Conservation (phyloP, 345 rosid genomes). For the Brassica carinata region DNA sequence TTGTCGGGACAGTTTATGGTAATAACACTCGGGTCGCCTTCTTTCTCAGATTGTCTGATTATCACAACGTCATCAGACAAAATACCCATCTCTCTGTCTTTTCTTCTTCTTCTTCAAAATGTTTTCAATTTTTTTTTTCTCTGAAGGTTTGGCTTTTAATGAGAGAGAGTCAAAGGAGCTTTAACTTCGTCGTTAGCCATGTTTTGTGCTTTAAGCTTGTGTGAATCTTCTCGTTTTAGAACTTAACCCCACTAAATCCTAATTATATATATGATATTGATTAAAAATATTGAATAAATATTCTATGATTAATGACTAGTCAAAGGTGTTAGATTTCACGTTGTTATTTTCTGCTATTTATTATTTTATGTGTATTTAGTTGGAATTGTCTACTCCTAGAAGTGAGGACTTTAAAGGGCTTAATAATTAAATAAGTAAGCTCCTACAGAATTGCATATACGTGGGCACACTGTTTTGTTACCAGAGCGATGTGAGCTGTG, state of each 20-base stretch:
- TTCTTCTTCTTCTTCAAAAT: slow-evolving; percentile 13
- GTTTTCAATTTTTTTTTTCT: slow-evolving; percentile 18
- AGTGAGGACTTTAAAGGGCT: slow-evolving; percentile 11
- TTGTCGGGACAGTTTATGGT: slow-evolving; percentile 96
- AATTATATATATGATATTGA: neutral
- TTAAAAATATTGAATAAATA: neutral
- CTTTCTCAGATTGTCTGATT: slow-evolving; percentile 67
- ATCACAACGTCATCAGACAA: slow-evolving; percentile 83
- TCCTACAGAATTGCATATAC: neutral
- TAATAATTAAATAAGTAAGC: neutral
- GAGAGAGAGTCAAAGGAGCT: slow-evolving; percentile 31
- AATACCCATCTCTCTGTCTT: slow-evolving; percentile 59
- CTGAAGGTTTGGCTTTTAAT: neutral
- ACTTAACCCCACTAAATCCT: neutral
- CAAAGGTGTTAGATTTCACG: neutral
- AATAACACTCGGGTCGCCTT: slow-evolving; percentile 72
- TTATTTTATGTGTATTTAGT: neutral
- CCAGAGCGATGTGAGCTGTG: slow-evolving; percentile 2
- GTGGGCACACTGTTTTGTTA: neutral
- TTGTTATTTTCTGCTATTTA: neutral
- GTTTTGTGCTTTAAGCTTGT: neutral
- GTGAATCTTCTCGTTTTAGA: slow-evolving; percentile 1
- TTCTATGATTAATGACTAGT: neutral
- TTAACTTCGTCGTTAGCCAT: slow-evolving; percentile 23
- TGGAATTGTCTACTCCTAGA: slow-evolving; percentile 8